Conservation (phyloP, 345 rosid genomes). For the Rhodamnia rubescens region DNA sequence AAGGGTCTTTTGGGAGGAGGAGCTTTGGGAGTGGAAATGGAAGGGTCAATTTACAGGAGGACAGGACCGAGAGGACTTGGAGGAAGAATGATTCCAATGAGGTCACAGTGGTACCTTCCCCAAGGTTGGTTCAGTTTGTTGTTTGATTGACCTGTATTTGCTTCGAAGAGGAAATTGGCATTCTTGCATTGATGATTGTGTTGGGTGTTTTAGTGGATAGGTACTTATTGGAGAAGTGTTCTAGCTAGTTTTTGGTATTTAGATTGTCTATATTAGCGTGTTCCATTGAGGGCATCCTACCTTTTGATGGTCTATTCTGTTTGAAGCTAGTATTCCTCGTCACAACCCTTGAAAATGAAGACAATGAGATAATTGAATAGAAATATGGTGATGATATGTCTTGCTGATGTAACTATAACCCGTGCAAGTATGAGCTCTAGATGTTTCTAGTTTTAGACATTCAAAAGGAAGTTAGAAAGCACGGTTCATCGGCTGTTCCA, state of each 20-base stretch:
- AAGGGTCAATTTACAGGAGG: neutral
- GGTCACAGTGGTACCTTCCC: neutral
- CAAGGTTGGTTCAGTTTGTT: neutral
- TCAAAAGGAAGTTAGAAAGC: neutral
- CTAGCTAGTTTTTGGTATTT: neutral
- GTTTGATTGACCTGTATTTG: neutral
- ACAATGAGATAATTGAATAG: neutral
- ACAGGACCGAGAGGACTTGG: constrained; percentile 14
- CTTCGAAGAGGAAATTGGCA: neutral
- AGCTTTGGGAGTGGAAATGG: constrained; percentile 7
- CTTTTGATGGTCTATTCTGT: neutral
- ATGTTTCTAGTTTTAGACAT: neutral
- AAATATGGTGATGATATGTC: neutral
- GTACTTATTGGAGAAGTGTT: neutral
- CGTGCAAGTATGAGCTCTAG: neutral
- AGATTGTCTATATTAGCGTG: neutral
- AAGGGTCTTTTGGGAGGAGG: constrained; percentile 22
- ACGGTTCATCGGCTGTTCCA: neutral
- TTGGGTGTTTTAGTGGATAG: neutral
- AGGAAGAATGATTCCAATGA: constrained; percentile 6
- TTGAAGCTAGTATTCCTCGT: neutral
- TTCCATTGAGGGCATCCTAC: neutral
- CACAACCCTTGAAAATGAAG: neutral
- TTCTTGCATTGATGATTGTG: neutral
- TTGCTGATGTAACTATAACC: neutral